Percentiles rank a stretch among this genome's conserved stretches.
phyloP scores from a whole-genome alignment of 768 basidiomycete species.

The Agaricus sinodeliciosus region DNA sequence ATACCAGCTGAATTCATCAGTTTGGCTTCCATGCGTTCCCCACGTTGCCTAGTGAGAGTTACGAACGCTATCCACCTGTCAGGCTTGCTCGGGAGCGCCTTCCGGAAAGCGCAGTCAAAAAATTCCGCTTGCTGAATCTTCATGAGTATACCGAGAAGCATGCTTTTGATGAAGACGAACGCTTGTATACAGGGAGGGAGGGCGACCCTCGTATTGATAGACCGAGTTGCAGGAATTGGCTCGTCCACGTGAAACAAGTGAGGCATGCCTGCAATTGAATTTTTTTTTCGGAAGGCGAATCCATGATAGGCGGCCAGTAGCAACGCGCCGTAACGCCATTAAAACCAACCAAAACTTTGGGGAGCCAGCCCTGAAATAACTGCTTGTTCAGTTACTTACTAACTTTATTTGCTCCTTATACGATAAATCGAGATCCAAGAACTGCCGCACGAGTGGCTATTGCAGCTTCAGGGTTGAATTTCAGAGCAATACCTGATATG shows the following conservation, averaged over 20 bases:
- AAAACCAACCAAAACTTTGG: background rate
- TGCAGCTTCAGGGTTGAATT: no score
- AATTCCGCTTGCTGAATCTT: background rate
- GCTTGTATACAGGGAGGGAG: background rate
- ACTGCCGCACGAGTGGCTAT: no score
- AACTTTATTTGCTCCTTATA: background rate
- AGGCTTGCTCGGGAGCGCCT: slow-evolving; percentile 1
- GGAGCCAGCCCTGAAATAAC: slow-evolving; percentile 1
- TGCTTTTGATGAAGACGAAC: background rate
- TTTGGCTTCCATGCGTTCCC: slow-evolving; percentile 5
- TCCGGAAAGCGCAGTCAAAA: background rate
- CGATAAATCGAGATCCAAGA: background rate
- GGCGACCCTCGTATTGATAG: background rate
- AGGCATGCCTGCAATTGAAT: background rate
- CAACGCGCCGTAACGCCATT: slow-evolving; percentile 6
- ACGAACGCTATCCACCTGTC: background rate
- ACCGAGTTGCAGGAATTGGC: background rate
- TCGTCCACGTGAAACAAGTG: slow-evolving; percentile 2
- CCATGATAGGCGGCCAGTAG: background rate
- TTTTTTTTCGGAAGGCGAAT: background rate
- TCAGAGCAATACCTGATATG: no score
- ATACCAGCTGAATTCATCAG: background rate
- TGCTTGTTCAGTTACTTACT: background rate
- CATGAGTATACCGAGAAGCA: background rate
- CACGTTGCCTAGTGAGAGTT: slow-evolving; percentile 4